phyloP scores from a whole-genome alignment of 768 basidiomycete genomes.

The Imleria badia region DNA sequence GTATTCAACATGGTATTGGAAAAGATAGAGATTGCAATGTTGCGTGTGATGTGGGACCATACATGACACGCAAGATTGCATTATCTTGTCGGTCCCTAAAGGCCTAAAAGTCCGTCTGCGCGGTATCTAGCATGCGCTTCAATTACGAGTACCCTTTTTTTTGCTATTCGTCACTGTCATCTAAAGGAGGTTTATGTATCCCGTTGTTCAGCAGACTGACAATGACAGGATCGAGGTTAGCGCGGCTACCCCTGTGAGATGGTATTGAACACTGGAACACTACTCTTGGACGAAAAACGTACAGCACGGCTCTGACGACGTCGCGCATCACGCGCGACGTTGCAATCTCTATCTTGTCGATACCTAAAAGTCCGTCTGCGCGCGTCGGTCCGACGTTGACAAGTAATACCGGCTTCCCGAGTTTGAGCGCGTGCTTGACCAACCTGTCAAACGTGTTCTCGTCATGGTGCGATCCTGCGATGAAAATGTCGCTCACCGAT shows the following conservation, averaged over 20 bases:
- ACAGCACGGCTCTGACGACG: conserved; percentile 62
- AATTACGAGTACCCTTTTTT: conserved; percentile 6
- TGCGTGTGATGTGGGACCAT: too few species aligned
- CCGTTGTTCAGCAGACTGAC: conserved; percentile 57
- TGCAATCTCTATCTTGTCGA: conserved; percentile 79
- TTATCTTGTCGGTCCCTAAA: conserved; percentile 80
- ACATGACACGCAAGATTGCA: conserved; percentile 67
- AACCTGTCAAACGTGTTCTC: conserved; percentile 45
- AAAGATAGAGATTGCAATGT: too few species aligned
- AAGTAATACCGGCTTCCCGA: conserved; percentile 74
- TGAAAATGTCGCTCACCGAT: conserved; percentile 47
- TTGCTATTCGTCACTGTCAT: conserved; percentile 28
- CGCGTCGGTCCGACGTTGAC: conserved; percentile 89
- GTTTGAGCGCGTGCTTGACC: conserved; percentile 73
- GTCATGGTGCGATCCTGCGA: neutral
- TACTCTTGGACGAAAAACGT: conserved; percentile 28
- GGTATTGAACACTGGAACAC: neutral
- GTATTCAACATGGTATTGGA: neutral
- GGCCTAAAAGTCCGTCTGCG: conserved; percentile 67
- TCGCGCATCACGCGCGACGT: conserved; percentile 73
- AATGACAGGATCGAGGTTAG: conserved; percentile 45
- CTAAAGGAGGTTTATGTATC: conserved; percentile 49
- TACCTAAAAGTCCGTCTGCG: conserved; percentile 64
- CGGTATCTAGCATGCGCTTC: conserved; percentile 36
- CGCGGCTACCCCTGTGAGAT: conserved; percentile 44